These are phyloP conservation scores for Xylaria sp. DNA, from an alignment of 2,329 filamentous ascomycete species.

Conservation along the genomic window DNA sequence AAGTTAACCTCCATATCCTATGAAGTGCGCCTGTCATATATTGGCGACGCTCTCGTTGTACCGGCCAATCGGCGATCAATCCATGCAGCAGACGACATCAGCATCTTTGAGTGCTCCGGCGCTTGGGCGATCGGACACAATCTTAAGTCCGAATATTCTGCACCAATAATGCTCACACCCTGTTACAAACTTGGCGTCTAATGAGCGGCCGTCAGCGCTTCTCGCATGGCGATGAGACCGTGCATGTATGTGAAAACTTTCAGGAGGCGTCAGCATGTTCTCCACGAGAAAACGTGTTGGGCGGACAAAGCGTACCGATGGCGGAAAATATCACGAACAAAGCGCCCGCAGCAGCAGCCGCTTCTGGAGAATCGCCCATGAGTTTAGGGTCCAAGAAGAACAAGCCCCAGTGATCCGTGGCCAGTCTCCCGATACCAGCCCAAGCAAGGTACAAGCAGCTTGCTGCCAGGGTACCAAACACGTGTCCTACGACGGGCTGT, in stretches of 20 bases:
- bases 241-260: conserved; percentile 46
- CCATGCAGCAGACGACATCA: too few species aligned
- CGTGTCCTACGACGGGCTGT: conserved; percentile 42
- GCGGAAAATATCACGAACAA: conserved; percentile 42
- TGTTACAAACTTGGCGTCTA: conserved; percentile 1
- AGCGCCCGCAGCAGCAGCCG: conserved; percentile 40
- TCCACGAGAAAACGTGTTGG: background rate
- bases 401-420: conserved; percentile 44
- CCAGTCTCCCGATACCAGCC: conserved; percentile 42
- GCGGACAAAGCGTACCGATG: conserved; percentile 37
- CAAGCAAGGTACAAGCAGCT: conserved; percentile 45
- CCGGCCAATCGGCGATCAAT: too few species aligned
- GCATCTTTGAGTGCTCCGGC: background rate
- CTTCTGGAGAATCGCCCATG: conserved; percentile 38
- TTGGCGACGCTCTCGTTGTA: too few species aligned
- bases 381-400: conserved; percentile 47
- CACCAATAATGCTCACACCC: background rate
- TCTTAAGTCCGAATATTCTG: background rate
- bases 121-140: background rate
- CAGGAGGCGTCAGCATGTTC: conserved; percentile 17
- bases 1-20: background rate
- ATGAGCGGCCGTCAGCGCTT: conserved; percentile 32
- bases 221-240: conserved; percentile 45
- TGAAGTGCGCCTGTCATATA: background rate
- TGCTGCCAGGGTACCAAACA: conserved; percentile 38